Base-by-base conservation (phyloP, 331 rosid genomes). In the Prunus yedoensis region DNA sequence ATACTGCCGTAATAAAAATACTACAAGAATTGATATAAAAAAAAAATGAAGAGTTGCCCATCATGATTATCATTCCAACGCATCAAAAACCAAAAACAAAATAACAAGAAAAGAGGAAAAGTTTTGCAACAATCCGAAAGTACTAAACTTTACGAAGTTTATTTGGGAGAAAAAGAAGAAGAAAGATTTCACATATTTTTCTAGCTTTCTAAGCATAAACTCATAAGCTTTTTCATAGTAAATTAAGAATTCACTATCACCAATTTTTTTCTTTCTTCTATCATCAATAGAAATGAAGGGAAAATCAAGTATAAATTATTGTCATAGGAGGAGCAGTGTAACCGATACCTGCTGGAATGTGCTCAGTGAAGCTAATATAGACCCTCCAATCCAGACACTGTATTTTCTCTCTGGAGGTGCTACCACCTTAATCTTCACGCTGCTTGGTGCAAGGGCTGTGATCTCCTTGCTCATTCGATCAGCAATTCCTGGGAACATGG, bases 371-470 rank as follows among this genome's bases (percentile, higher is more conserved):
- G 77, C 77, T 66, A 74, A 74, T 46, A 74, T 74, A 21, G 77
- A 74, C 14, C 77, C 77, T 62, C 79, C 79, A 27, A 76, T 76
- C 79, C 79, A 76, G 27, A 76, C 79, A 65, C 79, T 76, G 66
- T 76, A 76, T 54, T 76, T 76, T 46, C 79, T 76, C 74, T 76
- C 79, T 17, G 79, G 79, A 54, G 79, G 79, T 53, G 79, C 79
- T 28, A 76, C 79, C 49, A 76, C 79, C 67, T 76, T 76, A 45
- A 76, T 76, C n/a, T 66, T 76, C 74, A 76, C 43, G 57, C 73
- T 76, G 66, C 79, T 76, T 66, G 79, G 74, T 25, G 79, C 77
- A 10, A 74, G 77, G 70, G 77, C 70, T 18, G 77, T 61, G 54
- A 74, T 74, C 60, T 74, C 77, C 70, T 74, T 74, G 61, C 77